Base-by-base conservation (phyloP, 2,329 filamentous ascomycete species). In the Colletotrichum plurivorum region DNA sequence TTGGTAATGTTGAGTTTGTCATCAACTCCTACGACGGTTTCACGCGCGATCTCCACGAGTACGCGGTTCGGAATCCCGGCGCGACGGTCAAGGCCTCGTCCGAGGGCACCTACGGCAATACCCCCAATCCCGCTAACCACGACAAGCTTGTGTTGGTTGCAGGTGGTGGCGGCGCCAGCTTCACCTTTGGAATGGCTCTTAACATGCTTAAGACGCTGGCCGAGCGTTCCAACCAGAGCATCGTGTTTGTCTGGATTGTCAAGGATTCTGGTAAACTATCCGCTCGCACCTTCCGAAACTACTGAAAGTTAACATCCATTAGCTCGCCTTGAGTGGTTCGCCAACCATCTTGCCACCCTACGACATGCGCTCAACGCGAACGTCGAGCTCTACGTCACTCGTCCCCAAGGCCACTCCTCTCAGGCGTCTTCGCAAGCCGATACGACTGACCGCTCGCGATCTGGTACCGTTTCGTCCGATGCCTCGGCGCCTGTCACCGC, bases 121-220 rank as follows among this genome's bases (percentile, higher is more conserved):
- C 85, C 22, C 86, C 86, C 0, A 81, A 87, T 63, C 83, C 85
- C 0, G 12, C 51, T 0, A 60, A 61, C 8, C 76, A 76, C 20
- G 71, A 76, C 18, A 75, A 71, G 25, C 51, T 76, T 2, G 36
- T 76, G 0, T 41, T 76, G 8, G 62, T 77, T 20, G 71, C 74
- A 2, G 74, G 75, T 3, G 89, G 89, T 5, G 88, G 87, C 58
- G 89, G 89, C 2, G 89, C 87, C 2, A 89, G 85, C 36, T 91
- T 90, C 74, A 81, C 82, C 6, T 78, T 83, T 51, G 83, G 83
- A 52, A 78, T 77, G 22, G 80, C 79, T 6, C 76, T 82, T 48
- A 75, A 76, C 67, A 75, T 83, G 59, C 73, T 84, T 13, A 76
- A 73, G 56, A 76, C 71, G 15, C 69, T 75, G 3, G 67, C 51